Evolutionary conservation across 2,329 filamentous ascomycete genomes (phyloP), one percentile per base, ranked within the genome.

Genomic region (Fusarium azukiicola): DNA sequence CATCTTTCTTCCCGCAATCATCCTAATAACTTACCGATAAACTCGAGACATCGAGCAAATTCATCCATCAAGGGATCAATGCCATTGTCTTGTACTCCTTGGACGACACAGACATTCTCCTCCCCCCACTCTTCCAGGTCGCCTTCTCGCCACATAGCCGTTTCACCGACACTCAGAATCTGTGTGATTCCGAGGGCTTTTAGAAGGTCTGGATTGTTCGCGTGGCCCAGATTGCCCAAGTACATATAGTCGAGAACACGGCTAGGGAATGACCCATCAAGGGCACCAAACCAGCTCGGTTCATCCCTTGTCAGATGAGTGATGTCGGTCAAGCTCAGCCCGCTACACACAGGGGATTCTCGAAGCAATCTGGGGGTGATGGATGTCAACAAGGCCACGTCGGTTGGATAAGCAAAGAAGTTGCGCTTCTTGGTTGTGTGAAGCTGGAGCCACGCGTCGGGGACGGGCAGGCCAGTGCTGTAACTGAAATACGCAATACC

Each of bases 211-310:
- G 97, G 96, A 81, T 99, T 99, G 84, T 99, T 99, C 12, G 98
- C 98, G 85, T 99, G 98, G 0, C 93, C 94, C 21, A 99, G 91
- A 82, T 99, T 99, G 3, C 98, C 98, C 17, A 99, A 92, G 84
- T 99, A 99, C 94, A 99, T 97, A 84, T 99, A 99, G 70, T 97
- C 95, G 54, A 98, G 89, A 50, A 99, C 93, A 19, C 97, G 93
- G 84, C 96, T 98, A 2, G 98, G 98, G 32, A 99, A 91, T 36
- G 96, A 98, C 8, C 98, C 98, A 85, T 99, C 97, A 79, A 99
- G 93, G 71, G 93, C 93, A 40, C 93, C 90, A 72, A 99, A 92
- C 98, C 98, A 99, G 47, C 90, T 89, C 1, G 97, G 97, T 82
- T 96, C 93, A 32, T 92, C 84, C 70, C 88, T 90, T 36, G 91